Evolutionary conservation across 2,329 filamentous ascomycete genomes (phyloP).

Genomic region (Zalaria obscura): DNA sequence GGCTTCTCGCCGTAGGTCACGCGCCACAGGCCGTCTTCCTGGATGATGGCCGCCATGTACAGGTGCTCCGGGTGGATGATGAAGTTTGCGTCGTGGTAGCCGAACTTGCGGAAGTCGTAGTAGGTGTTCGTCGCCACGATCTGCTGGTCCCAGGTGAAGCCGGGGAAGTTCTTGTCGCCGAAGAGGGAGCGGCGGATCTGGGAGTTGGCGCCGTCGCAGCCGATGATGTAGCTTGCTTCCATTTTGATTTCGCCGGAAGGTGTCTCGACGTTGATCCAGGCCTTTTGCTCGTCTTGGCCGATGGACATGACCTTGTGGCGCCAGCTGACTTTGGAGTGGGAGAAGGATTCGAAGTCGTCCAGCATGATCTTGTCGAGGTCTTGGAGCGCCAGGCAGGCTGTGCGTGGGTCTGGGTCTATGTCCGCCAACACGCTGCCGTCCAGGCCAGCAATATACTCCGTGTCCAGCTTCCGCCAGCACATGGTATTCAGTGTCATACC

Average conservation of each 20-base stretch:
- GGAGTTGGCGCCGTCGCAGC: conserved; percentile 11
- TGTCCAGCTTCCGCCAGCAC: conserved; percentile 14
- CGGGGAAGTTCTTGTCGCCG: conserved; percentile 12
- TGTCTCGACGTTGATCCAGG: conserved; percentile 13
- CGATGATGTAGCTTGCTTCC: conserved; percentile 9
- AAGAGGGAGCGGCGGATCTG: conserved; percentile 10
- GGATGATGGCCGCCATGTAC: conserved; percentile 12
- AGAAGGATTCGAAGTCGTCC: conserved; percentile 6
- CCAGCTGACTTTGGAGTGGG: conserved; percentile 12
- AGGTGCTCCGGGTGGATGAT: conserved; percentile 22
- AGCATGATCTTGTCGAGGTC: conserved; percentile 13
- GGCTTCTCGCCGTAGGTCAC: conserved; percentile 25
- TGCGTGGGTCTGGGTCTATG: conserved; percentile 8
- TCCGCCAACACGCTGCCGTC: conserved; percentile 11
- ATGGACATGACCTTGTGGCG: conserved; percentile 12
- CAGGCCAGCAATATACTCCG: conserved; percentile 12
- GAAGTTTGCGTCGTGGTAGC: conserved; percentile 27
- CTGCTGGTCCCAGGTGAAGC: conserved; percentile 8
- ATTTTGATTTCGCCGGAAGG: conserved; percentile 6
- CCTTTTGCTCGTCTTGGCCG: conserved; percentile 13
- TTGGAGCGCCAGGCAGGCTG: conserved; percentile 12
- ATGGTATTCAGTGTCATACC: conserved; percentile 12
- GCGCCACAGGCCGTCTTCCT: conserved; percentile 22
- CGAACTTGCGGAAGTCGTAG: conserved; percentile 21
- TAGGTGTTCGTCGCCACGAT: conserved; percentile 10